Percentiles rank a stretch among this genome's conserved stretches.
These are phyloP conservation scores for Gracilariopsis chorda DNA, from an alignment of 23 red algal genomes.

Conservation along the genomic window DNA sequence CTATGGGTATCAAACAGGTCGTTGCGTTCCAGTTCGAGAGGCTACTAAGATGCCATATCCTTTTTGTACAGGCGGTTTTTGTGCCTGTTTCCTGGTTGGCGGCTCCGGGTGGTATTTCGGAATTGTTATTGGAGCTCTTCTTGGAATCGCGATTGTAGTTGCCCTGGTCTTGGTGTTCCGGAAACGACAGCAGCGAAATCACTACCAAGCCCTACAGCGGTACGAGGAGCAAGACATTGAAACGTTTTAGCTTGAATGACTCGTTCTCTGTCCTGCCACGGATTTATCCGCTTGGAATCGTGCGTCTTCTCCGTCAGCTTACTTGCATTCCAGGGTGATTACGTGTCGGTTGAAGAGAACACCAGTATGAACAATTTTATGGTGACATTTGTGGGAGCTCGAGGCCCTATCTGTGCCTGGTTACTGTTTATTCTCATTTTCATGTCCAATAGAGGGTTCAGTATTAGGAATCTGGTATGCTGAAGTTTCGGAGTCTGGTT, in stretches of 20 bases:
- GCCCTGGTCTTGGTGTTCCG: background rate
- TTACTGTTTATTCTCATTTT: too few relatives aligned
- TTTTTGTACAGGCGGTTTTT: constrained; percentile 33
- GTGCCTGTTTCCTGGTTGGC: constrained; percentile 38
- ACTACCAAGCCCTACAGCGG: constrained; percentile 12
- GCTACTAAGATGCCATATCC: constrained; percentile 25
- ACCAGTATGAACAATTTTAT: too few relatives aligned
- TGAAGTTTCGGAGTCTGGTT: too few relatives aligned
- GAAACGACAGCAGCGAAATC: constrained; percentile 38
- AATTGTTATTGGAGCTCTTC: constrained; percentile 29
- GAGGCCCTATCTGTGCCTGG: too few relatives aligned
- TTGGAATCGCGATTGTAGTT: constrained; percentile 8
- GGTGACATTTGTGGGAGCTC: too few relatives aligned
- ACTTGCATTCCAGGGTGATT: too few relatives aligned
- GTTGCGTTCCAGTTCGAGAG: constrained; percentile 33
- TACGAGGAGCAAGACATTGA: constrained; percentile 58
- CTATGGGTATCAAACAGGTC: constrained; percentile 41
- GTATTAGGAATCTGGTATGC: too few relatives aligned
- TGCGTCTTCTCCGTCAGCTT: too few relatives aligned
- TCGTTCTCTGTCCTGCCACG: too few relatives aligned
- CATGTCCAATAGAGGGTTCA: too few relatives aligned
- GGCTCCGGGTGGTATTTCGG: constrained; percentile 58
- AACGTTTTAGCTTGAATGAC: constrained; percentile 58
- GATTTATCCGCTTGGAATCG: too few relatives aligned
- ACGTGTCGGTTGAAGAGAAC: too few relatives aligned